Conservation (phyloP, 768 basidiomycete genomes). For the Kwoniella europaea region DNA sequence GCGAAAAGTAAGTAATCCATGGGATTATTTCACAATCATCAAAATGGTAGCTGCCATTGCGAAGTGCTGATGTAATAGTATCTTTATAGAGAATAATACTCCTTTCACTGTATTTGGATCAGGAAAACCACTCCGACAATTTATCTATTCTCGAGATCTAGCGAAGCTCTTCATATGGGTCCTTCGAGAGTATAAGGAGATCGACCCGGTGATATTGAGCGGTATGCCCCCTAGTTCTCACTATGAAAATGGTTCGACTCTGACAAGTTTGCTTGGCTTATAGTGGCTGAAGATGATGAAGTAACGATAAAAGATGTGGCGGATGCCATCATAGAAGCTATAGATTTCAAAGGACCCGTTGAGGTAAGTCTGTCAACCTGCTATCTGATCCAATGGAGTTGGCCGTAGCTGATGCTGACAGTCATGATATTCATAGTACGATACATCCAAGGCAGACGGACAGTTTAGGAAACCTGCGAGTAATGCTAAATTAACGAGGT, state of each 20-base stretch:
- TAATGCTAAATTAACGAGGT: slow-evolving; percentile 79
- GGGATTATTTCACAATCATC: not conserved
- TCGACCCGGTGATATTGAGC: slow-evolving; percentile 90
- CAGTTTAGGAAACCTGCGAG: slow-evolving; percentile 96
- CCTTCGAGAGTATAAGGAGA: slow-evolving; percentile 83
- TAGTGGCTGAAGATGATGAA: slow-evolving; percentile 92
- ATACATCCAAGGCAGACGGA: slow-evolving; percentile 81
- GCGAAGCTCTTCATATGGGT: slow-evolving; percentile 83
- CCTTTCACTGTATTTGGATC: slow-evolving; percentile 87
- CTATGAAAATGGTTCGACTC: not conserved
- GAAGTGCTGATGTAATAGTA: not conserved
- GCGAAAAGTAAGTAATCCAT: slow-evolving; percentile 71
- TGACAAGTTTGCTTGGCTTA: not conserved
- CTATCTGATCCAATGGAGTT: slow-evolving; percentile 1
- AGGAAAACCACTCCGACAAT: slow-evolving; percentile 92
- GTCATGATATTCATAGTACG: slow-evolving; percentile 66
- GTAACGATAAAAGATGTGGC: slow-evolving; percentile 89
- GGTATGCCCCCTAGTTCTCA: slow-evolving; percentile 61
- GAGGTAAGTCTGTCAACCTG: slow-evolving; percentile 61
- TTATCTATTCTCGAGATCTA: slow-evolving; percentile 95
- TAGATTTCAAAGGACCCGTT: slow-evolving; percentile 79
- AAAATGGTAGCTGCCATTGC: not conserved
- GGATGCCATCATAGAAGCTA: slow-evolving; percentile 83
- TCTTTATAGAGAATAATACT: slow-evolving; percentile 70
- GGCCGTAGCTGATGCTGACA: not conserved